Base-by-base conservation (phyloP, 805 yeast genomes). In the Jamesozyma gamospora region DNA sequence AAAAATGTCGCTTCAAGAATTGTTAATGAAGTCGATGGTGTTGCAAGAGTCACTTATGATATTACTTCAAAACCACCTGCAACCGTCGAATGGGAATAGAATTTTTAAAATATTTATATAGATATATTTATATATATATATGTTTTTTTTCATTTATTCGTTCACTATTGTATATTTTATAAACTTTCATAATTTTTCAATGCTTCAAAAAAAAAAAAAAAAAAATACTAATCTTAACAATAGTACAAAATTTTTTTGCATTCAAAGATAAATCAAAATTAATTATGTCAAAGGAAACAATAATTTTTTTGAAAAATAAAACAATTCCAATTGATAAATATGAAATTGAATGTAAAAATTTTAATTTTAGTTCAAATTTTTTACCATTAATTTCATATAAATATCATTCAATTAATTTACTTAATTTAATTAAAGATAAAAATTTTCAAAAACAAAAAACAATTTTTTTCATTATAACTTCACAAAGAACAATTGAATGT, bases 61-160 rank as follows among this genome's bases (percentile, higher is more conserved):
- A 88, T 92, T 64, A 92, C 98, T 45, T 87, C 96, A 45, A 92
- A 92, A 71, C 99, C 99, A 42, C 99, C 99, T 46, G 98, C 99
- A 45, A 92, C 99, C 45, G 98, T 92, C 52, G 99, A 92, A 66
- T 92, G 97, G 98, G 98, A 92, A 70, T 90, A 80, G 27, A 25
- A 8, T 25, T 25, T 7, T 25, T 25, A 25, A 8, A 25, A 25
- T 25, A 25, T 25, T 25, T 25, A 8, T 25, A 7, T 25, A 25
- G 10, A 25, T 25, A 25, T 25, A 25, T 25, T 25, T 11, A 25
- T 25, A 25, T n/a, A 25, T 25, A 25, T 25, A 25, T 25, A 25
- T 25, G 11, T 25, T 8, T 25, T 8, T 25, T 8, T n/a, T n/a
- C n/a, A n/a, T n/a, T n/a, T n/a, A n/a, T n/a, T n/a, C n/a, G n/a